Base-by-base conservation (phyloP, 2,329 filamentous ascomycete species). In the Aspergillus eucalypticola region DNA sequence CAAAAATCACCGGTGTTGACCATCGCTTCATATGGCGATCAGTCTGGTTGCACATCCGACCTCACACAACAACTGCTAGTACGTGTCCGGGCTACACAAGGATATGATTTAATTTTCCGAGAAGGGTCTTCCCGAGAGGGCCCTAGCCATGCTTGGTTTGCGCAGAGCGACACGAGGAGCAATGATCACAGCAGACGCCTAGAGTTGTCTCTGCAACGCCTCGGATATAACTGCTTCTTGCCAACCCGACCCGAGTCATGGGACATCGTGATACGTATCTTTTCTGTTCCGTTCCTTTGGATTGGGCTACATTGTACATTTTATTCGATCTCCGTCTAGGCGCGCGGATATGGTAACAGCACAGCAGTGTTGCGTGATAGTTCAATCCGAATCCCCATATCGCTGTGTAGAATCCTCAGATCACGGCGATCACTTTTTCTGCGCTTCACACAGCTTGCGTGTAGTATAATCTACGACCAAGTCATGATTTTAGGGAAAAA, bases 51-150 rank as follows among this genome's bases (percentile, higher is more conserved):
- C 53, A 65, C 64, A 64, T 50, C 59, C 61, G 59, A 53, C 35
- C 52, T 65, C 54, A 54, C 38, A 58, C 52, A 41, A 54, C 51
- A 50, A 50, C 19, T 58, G 53, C 48, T 42, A 54, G 49, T 58
- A 53, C 56, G 56, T 62, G 27, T 61, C 61, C 58, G 56, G 60
- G 60, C 59, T 55, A 61, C 51, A 65, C 59, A 50, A 61, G 49
- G 39, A 48, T 23, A 32, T 17, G n/a, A 25, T n/a, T 23, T 59
- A 67, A 65, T 64, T 35, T 62, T 64, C 66, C 64, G 66, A 63
- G 54, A 60, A 63, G 54, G 59, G 54, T 56, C 58, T 51, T 62
- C n/a, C 54, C 50, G 49, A 61, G n/a, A 27, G 44, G 42, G 54
- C 32, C 38, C 53, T 41, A 54, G 51, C 41, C 48, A 38, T 54